Evolutionary conservation across 2,329 filamentous ascomycete species (phyloP), one percentile per base, ranked within the genome.

Genomic region (Xylaria sp.): DNA sequence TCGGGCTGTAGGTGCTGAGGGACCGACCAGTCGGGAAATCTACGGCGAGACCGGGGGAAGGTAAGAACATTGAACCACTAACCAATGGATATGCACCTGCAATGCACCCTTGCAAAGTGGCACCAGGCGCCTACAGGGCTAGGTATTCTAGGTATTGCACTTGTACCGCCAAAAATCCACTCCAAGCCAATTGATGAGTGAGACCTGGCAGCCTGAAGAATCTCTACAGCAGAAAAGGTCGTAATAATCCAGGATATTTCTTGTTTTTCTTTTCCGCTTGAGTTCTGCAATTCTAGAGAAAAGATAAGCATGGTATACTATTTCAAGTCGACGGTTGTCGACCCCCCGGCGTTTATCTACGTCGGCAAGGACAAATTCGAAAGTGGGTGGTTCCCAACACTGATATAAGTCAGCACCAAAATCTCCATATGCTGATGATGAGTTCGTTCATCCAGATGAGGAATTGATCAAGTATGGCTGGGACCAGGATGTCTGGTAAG

Each of bases 311-410:
- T 99, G 94, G 94, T 99, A 43, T 96, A 90, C 77, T 97, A 97
- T 74, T 97, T 94, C 73, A 94, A 87, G 1, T 97, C 93, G 21
- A 93, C 84, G 57, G 85, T 86, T 39, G 91, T 96, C 38, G 81
- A 87, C 11, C 93, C 94, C 1, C 72, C 91, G 26, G 93, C 91
- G 39, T 92, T 88, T 71, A 86, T 99, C 69, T 99, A 99, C 72
- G 91, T 97, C 55, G 94, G 94, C 74, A 99, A 97, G 75, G 94
- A 99, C 80, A 99, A 99, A 77, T 92, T 94, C 66, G 94, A 99
- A 79, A 99, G 94, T 97, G 80, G 69, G 87, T 65, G 57, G 60
- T 50, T 52, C 44, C n/a, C 21, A 29, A 19, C 43, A 45, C 42
- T 44, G n/a, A 34, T 51, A 34, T 50, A 54, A 51, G 51, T 59